Evolutionary conservation across 805 yeast genomes (phyloP).

Genomic region (Ogataea glucozyma): DNA sequence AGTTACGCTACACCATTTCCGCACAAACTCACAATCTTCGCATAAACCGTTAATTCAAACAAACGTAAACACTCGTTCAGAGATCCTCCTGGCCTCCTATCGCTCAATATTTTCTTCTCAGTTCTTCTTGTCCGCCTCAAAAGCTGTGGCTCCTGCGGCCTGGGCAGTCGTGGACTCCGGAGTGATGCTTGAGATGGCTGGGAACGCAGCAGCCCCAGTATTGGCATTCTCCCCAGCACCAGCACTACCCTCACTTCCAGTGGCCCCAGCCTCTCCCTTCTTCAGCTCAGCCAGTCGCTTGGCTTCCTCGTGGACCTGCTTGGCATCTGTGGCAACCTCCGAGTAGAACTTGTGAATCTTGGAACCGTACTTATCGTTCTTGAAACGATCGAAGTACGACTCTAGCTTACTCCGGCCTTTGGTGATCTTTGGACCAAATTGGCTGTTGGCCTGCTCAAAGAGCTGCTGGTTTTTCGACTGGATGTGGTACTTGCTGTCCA

Average conservation of each 20-base stretch:
- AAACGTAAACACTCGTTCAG: too few relatives aligned
- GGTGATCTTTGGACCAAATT: slow-evolving; percentile 42
- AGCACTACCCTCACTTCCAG: slow-evolving; percentile 3
- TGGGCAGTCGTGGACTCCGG: slow-evolving; percentile 17
- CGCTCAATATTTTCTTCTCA: too few relatives aligned
- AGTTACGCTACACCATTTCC: too few relatives aligned
- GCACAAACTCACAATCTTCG: too few relatives aligned
- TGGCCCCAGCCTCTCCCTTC: slow-evolving; percentile 26
- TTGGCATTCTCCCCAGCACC: too few relatives aligned
- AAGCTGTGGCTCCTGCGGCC: slow-evolving; percentile 27
- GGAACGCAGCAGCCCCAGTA: slow-evolving; percentile 16
- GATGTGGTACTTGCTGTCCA: slow-evolving; percentile 64
- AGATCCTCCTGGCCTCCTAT: too few relatives aligned
- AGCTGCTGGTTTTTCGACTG: slow-evolving; percentile 48
- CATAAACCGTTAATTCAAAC: too few relatives aligned
- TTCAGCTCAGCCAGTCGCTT: slow-evolving; percentile 65
- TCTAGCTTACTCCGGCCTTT: slow-evolving; percentile 40
- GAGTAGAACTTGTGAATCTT: slow-evolving; percentile 63
- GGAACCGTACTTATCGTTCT: slow-evolving; percentile 51
- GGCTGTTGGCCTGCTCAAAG: slow-evolving; percentile 39
- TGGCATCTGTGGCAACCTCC: slow-evolving; percentile 53
- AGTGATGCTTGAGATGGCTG: slow-evolving; percentile 14
- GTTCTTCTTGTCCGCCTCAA: slow-evolving; percentile 25
- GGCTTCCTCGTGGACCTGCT: slow-evolving; percentile 74
- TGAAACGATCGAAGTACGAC: slow-evolving; percentile 49